phyloP scores from a whole-genome alignment of 2,329 filamentous ascomycete genomes.

The Ustilaginoidea virens region DNA sequence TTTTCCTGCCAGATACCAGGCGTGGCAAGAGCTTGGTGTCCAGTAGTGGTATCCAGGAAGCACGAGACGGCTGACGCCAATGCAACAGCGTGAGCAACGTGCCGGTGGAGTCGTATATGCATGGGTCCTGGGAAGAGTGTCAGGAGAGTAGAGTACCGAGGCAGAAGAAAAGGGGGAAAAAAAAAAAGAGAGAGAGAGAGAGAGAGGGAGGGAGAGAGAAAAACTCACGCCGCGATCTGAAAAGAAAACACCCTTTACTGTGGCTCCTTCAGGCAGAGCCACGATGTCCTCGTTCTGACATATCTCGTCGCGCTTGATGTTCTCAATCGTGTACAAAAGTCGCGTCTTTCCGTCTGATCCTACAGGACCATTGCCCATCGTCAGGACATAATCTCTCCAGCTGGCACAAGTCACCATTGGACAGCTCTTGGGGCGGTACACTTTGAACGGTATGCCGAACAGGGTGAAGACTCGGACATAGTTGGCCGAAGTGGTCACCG shows the following conservation, averaged over 20 bases:
- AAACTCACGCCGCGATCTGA: constrained; percentile 62
- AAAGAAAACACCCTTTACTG: constrained; percentile 75
- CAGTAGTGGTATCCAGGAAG: constrained; percentile 80
- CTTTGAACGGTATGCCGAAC: constrained; percentile 75
- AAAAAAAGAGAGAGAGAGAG: background rate
- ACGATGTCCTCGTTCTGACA: constrained; percentile 89
- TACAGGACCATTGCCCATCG: constrained; percentile 81
- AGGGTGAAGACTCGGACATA: constrained; percentile 89
- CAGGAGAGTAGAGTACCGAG: background rate
- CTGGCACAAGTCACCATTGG: constrained; percentile 87
- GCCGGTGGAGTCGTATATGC: constrained; percentile 87
- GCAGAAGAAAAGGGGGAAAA: constrained; percentile 6
- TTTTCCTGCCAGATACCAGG: constrained; percentile 68
- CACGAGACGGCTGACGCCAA: constrained; percentile 76
- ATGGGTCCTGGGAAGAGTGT: constrained; percentile 54
- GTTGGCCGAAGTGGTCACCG: constrained; percentile 71
- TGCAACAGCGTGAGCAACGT: constrained; percentile 77
- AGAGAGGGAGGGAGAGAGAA: constrained; percentile 6
- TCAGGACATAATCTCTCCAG: constrained; percentile 93
- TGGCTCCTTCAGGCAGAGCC: constrained; percentile 59
- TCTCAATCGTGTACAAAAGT: constrained; percentile 83
- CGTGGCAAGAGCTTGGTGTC: constrained; percentile 77
- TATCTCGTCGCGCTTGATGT: constrained; percentile 85
- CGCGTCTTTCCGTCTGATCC: constrained; percentile 62
- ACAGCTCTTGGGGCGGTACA: constrained; percentile 82